A percentile compares a stretch with the other conserved stretches of the same genome.
Conservation (phyloP, 257 asterid genomes). For the Solanum chaucha region DNA sequence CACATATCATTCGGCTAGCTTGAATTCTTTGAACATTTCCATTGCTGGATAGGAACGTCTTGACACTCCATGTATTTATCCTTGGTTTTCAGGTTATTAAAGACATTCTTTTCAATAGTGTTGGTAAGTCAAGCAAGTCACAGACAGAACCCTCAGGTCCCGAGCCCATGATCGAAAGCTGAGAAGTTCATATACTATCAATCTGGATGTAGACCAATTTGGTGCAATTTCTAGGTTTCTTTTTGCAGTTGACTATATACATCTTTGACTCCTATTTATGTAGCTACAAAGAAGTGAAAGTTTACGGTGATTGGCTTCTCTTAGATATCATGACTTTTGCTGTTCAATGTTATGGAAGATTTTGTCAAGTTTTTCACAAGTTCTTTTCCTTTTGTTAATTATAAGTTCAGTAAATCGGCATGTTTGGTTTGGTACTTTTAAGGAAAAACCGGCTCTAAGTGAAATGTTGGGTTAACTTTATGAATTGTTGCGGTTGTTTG, state of each 20-base stretch:
- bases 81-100: conserved; percentile 62
- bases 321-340: neutral
- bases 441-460: neutral
- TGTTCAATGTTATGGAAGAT: neutral
- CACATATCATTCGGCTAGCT: neutral
- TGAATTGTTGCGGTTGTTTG: too few species aligned
- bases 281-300: neutral
- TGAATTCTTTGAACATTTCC: neutral
- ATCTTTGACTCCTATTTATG: neutral
- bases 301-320: neutral
- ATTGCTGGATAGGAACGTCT: neutral
- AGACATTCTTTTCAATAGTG: conserved; percentile 88
- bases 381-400: neutral
- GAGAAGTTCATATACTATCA: conserved; percentile 4
- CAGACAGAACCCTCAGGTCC: conserved; percentile 56
- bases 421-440: neutral
- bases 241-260: neutral
- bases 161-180: conserved; percentile 88
- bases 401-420: neutral
- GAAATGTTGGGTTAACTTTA: neutral
- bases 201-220: neutral
- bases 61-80: neutral
- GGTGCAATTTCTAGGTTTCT: neutral
- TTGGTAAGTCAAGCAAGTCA: conserved; percentile 44
- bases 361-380: neutral